phyloP scores from a whole-genome alignment of 1,284 basidiomycete species.

The Puccinia hordei region DNA sequence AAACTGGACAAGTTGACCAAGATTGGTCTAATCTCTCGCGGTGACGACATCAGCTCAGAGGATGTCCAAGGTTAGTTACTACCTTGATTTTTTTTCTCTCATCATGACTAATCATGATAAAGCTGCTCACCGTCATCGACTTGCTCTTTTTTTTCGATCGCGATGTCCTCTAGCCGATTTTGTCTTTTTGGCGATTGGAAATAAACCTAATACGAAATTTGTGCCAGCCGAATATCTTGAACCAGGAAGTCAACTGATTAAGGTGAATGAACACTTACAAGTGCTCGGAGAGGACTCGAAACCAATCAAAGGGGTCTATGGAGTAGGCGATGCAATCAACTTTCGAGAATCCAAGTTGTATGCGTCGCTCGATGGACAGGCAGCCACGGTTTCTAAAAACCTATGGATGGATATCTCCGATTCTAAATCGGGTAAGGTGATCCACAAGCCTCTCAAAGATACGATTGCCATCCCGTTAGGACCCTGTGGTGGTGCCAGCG shows the following conservation, averaged over 20 bases:
- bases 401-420: slow-evolving; percentile 21
- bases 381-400: slow-evolving; percentile 25
- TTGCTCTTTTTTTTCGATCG: neutral
- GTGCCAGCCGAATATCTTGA: slow-evolving; percentile 26
- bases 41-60: neutral
- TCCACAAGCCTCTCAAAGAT: slow-evolving; percentile 40
- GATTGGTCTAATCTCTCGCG: neutral
- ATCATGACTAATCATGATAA: neutral
- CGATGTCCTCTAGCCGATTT: slow-evolving; percentile 35
- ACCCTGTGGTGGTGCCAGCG: slow-evolving; percentile 31
- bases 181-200: slow-evolving; percentile 46
- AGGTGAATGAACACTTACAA: slow-evolving; percentile 36
- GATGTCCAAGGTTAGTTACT: slow-evolving; percentile 27
- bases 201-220: slow-evolving; percentile 42
- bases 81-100: neutral
- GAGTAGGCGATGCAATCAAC: slow-evolving; percentile 39
- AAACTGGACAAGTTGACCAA: slow-evolving; percentile 36
- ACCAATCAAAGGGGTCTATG: slow-evolving; percentile 19
- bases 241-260: neutral
- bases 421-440: neutral
- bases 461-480: slow-evolving; percentile 44
- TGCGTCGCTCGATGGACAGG: slow-evolving; percentile 47
- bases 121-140: no score
- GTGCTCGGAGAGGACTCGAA: slow-evolving; percentile 15
- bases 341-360: slow-evolving; percentile 38